Conservation (phyloP, 768 basidiomycete genomes). For the Kwoniella newhampshirensis region DNA sequence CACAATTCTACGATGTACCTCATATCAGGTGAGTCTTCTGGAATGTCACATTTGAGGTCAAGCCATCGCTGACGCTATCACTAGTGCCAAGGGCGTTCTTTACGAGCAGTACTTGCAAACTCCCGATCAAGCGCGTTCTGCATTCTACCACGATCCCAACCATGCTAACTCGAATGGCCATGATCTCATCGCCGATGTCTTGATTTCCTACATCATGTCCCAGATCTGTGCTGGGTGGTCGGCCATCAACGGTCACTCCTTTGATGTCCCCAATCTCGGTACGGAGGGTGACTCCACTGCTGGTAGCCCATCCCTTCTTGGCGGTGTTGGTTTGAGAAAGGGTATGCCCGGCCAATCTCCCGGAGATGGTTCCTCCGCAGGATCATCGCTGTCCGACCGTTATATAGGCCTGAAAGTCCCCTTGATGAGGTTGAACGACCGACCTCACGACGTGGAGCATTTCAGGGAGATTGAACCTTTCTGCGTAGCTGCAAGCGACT, state of each 20-base stretch:
- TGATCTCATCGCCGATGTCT: conserved; percentile 81
- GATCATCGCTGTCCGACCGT: conserved; percentile 45
- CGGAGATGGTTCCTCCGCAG: conserved; percentile 53
- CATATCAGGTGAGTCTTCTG: conserved; percentile 65
- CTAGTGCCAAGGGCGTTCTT: conserved; percentile 73
- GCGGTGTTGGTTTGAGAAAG: conserved; percentile 78
- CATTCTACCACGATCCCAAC: conserved; percentile 78
- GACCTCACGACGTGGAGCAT: conserved; percentile 55
- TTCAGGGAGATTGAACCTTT: conserved; percentile 87
- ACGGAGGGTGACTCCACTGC: conserved; percentile 53
- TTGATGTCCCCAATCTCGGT: conserved; percentile 60
- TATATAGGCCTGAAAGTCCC: conserved; percentile 63
- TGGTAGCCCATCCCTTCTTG: conserved; percentile 67
- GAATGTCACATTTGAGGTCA: background rate
- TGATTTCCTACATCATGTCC: conserved; percentile 83
- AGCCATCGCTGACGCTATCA: background rate
- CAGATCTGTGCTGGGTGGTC: conserved; percentile 85
- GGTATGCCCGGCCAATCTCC: conserved; percentile 58
- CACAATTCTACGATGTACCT: conserved; percentile 96
- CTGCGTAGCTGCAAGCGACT: conserved; percentile 94
- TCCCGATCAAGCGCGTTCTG: conserved; percentile 62
- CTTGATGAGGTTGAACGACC: conserved; percentile 65
- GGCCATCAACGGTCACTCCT: conserved; percentile 66
- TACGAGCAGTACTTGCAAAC: conserved; percentile 78
- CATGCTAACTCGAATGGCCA: conserved; percentile 80